Evolutionary conservation across 257 asterid genomes (phyloP), one percentile per base, ranked within the genome.

Genomic region (Solanum pennellii): DNA sequence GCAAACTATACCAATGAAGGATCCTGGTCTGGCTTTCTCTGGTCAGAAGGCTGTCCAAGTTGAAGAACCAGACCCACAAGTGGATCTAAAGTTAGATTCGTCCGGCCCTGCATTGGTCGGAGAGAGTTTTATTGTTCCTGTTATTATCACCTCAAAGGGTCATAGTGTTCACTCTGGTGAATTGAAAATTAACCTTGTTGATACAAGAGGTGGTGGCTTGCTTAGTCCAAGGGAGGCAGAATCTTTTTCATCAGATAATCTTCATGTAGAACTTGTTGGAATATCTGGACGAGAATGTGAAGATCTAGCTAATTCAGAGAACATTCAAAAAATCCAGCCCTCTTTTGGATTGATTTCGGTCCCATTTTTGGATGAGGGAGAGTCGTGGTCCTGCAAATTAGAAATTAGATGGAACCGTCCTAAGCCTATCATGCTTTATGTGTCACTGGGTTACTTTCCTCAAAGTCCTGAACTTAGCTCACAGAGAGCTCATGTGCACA

Each of bases 21-120:
- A 97, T 93, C 99, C 96, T 73, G 91, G 94, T 90, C 94, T 97
- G 88, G 98, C 99, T 31, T 93, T 92, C 87, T 96, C 98, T 49
- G 99, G 99, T 87, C 99, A 93, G 92, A 97, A 96, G 90, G 98
- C 99, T 66, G 93, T 94, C 87, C 98, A 96, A 91, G 98, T 97
- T 82, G 99, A 97, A 94, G 99, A 97, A 90, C 98, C 99, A 25
- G 99, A 97, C 82, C 99, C 99, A 29, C 98, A 94, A 92, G 98
- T 97, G 68, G 99, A 97, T 91, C 93, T 97, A 77, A 90, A 87
- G 87, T 92, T 97, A 89, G 94, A 90, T 89, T 94, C 97, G 76
- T 88, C 92, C 29, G 98, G 99, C 89, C 96, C 98, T 85, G 99
- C 99, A 33, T 92, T 97, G 88, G 98, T 97, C 44, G 99, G 99